Evolutionary conservation across 208 protist genomes (phyloP), one percentile per base, ranked within the genome.

Genomic region (Trypanosoma lewisi): DNA sequence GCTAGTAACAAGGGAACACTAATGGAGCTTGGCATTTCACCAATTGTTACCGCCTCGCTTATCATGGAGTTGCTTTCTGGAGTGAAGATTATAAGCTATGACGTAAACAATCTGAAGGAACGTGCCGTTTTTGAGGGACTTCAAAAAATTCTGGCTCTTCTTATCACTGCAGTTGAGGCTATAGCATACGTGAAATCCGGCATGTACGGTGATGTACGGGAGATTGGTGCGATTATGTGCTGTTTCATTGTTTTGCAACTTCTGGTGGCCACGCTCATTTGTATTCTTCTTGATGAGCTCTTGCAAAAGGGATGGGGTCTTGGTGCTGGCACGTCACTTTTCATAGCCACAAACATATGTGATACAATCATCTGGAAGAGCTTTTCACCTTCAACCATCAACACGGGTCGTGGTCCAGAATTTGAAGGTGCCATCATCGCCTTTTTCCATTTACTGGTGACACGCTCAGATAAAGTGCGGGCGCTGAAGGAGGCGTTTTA

Each of bases 291-390:
- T 1, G 99, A 99, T 75, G 99, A 99, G 80, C 80, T 99, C 2
- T 68, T 99, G 53, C 97, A 99, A 78, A 99, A 99, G 76, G 99
- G 99, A 25, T 99, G 99, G 89, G 99, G 99, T 61, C 89, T 99
- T 36, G 98, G 98, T 56, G 97, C 90, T 37, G 99, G 98, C 71
- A 99, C 99, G 36, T 99, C 98, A 6, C 87, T 99, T 28, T 99
- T 99, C 88, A 99, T 99, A 73, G 98, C 99, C 39, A 99, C 98
- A 49, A 99, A 99, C 85, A 99, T 99, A 55, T 99, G 99, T 83
- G 99, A 99, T 79, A 99, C 89, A 7, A 99, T 99, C 69, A 79
- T 99, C 25, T 99, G 99, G 99, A 99, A 99, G 79, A 81, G 97
- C 21, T 99, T 99, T 82, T 99, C 94, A 8, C 98, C 98, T 31